Conservation (phyloP, 306 rosid genomes). For the Herpetospermum pedunculosum region DNA sequence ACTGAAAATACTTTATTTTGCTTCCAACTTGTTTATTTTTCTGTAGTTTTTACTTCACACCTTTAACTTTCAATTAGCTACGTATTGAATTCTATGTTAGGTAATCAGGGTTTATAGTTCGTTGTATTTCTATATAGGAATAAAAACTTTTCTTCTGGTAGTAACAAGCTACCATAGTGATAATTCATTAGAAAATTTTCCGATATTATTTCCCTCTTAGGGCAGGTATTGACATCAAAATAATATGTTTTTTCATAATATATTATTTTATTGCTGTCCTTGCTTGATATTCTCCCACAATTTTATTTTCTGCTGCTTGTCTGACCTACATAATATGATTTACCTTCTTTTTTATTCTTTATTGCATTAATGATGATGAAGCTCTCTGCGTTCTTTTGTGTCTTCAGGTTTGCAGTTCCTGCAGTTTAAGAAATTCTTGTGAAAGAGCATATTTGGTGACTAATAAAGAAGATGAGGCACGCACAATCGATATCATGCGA, state of each 20-base stretch:
- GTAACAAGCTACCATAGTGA: background rate
- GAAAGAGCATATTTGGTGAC: constrained; percentile 71
- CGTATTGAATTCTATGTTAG: background rate
- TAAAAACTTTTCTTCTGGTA: background rate
- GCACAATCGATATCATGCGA: constrained; percentile 81
- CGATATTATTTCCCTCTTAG: background rate
- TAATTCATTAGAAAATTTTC: background rate
- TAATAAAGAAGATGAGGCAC: constrained; percentile 87
- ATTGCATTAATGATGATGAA: background rate
- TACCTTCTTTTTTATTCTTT: background rate
- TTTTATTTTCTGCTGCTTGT: background rate
- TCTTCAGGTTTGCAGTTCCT: constrained; percentile 92
- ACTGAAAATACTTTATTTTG: background rate
- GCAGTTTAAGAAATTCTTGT: constrained; percentile 88
- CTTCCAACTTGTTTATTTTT: background rate
- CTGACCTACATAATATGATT: background rate
- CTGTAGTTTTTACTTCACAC: background rate
- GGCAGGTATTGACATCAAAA: background rate
- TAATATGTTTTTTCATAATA: background rate
- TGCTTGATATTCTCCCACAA: background rate
- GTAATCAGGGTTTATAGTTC: background rate
- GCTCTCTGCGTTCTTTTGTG: constrained; percentile 13
- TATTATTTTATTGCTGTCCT: background rate
- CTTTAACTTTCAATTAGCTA: background rate
- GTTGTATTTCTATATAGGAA: background rate